Evolutionary conservation across 2,329 filamentous ascomycete genomes (phyloP), one percentile per base, ranked within the genome.

Genomic region (Ceratocystis colombiana): DNA sequence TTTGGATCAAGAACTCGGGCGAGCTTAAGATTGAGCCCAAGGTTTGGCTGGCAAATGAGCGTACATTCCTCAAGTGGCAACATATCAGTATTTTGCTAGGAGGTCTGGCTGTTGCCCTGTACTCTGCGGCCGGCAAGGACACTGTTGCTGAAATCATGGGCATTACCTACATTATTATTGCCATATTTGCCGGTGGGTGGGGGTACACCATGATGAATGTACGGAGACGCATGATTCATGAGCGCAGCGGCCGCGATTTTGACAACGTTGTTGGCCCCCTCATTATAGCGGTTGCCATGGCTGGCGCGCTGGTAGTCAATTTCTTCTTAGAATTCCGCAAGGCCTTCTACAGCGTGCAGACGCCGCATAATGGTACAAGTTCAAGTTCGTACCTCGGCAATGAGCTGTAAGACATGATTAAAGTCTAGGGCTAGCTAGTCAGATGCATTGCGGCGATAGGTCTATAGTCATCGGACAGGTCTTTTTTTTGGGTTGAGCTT

Each of bases 51-150:
- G 94, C 94, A 65, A 99, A 99, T 76, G 93, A 99, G 77, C 88
- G 94, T 69, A 99, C 94, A 0, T 99, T 96, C 74, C 87, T 99
- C 76, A 97, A 96, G 76, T 99, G 94, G 94, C 90, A 97, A 79
- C 92, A 97, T 75, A 91, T 99, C 72, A 88, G 86, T 69, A 85
- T 99, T 62, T 81, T 99, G 15, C 85, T 99, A 28, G 92, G 91
- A 46, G 86, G 87, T 25, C 77, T 99, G 37, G 89, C 90, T 0
- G 79, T 99, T 12, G 89, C 88, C 25, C 78, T 99, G 33, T 96
- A 93, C 77, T 93, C 96, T 71, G 90, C 93, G 0, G 92, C 92
- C 0, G 89, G 89, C 5, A 79, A 86, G 70, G 90, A 95, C 74
- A 79, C 79, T n/a, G 75, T 96, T 41, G 91, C 90, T 0, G 82